Base-by-base conservation (phyloP, 768 basidiomycete genomes). In the Boletus sensibilis region DNA sequence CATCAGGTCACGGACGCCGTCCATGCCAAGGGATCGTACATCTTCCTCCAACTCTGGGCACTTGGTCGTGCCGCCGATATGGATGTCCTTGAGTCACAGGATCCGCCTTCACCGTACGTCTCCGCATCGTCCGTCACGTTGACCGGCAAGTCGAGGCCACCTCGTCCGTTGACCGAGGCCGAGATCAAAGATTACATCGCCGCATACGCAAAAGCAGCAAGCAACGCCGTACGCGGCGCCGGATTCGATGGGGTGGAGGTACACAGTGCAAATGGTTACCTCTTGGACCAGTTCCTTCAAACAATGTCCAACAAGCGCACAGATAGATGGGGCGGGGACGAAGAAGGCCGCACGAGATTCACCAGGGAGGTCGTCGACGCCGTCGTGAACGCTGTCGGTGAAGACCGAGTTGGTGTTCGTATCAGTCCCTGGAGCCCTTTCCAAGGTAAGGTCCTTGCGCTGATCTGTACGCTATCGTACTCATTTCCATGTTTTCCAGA, bases 281-380 rank as follows among this genome's bases (percentile, higher is more conserved):
- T 85, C 12, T 52, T 78, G 16, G 83, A 88, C 62, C 84, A 88
- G 65, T 88, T 89, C 74, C 56, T 84, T 11, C 83, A 86, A 61
- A 74, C 79, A 27, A 64, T 74, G n/a, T 74, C 74, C 35, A 88
- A 89, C 68, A 63, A 76, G 5, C 77, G 86, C 16, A 82, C 78
- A 8, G 87, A 90, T 65, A 72, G 78, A 43, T 92, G 86, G 67
- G 89, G 89, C 0, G 89, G 90, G 2, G 79, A 78, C 43, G 70
- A 88, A 29, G 81, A 86, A 66, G 81, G 80, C 53, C 75, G 90
- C 6, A 72, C 76, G 1, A 75, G 81, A 27, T 89, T 91, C 65
- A 63, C 69, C 0, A 70, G 86, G 7, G 82, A 86, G 56, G 73
- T 87, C 38, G 65, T 83, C 8, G 75, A 80, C 35, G 82, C 81